Percentiles rank a stretch among this genome's conserved stretches.
Conservation (phyloP, 495 filamentous ascomycete genomes). For the Neurospora sublineolata region DNA sequence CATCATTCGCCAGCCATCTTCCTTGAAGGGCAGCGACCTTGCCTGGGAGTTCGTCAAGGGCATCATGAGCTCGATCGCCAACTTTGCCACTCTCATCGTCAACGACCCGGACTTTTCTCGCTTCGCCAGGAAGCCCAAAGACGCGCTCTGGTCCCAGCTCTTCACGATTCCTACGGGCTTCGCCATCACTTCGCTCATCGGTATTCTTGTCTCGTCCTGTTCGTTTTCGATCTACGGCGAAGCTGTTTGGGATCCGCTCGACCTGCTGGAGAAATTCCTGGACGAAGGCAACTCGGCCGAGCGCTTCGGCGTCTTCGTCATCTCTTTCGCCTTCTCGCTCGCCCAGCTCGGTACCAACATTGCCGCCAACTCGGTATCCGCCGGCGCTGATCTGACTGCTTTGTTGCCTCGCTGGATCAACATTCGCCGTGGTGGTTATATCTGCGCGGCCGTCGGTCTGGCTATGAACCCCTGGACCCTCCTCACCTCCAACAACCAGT, state of each 20-base stretch:
- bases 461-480: slow-evolving; percentile 88
- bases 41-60: slow-evolving; percentile 75
- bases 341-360: slow-evolving; percentile 92
- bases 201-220: slow-evolving; percentile 85
- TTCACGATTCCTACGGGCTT: slow-evolving; percentile 81
- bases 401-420: slow-evolving; percentile 77
- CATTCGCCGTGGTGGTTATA: slow-evolving; percentile 82
- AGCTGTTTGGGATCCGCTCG: slow-evolving; percentile 79
- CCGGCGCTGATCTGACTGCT: slow-evolving; percentile 85
- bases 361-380: slow-evolving; percentile 80
- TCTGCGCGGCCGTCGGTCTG: slow-evolving; percentile 73
- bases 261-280: slow-evolving; percentile 64
- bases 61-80: slow-evolving; percentile 82
- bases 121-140: slow-evolving; percentile 68
- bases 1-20: slow-evolving; percentile 62
- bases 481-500: slow-evolving; percentile 66
- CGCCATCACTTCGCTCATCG: slow-evolving; percentile 82
- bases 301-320: slow-evolving; percentile 83
- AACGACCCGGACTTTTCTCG: slow-evolving; percentile 82
- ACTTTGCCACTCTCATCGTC: slow-evolving; percentile 80
- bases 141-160: slow-evolving; percentile 82
- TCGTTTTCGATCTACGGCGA: slow-evolving; percentile 65
- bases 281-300: slow-evolving; percentile 59
- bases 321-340: slow-evolving; percentile 68
- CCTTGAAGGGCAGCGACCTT: slow-evolving; percentile 52